Base-by-base conservation (phyloP, 176 grass and related monocot genomes). In the Areca catechu region DNA sequence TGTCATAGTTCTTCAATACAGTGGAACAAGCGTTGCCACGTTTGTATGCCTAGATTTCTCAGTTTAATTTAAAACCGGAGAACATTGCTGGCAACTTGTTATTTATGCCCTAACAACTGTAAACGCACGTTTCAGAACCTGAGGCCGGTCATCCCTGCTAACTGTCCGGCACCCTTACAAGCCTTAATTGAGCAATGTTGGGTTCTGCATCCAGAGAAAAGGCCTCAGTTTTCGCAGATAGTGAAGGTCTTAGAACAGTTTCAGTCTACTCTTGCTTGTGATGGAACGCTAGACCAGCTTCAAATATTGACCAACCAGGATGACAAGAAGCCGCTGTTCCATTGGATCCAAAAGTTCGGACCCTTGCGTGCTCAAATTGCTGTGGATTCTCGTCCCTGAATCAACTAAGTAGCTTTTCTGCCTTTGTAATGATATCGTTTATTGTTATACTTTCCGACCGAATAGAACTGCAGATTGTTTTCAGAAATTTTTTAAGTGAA, bases 151-250 rank as follows among this genome's bases (percentile, higher is more conserved):
- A 73, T 98, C 74, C 94, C 94, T 58, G 65, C 56, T 0, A 69
- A 65, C 34, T 98, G 94, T 65, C 75, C 94, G 0, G 52, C 72
- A 24, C 81, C 67, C 34, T 24, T 98, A 55, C 60, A 51, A 70
- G 57, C 70, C 54, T 62, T 98, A 54, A 89, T 98, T 22, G 81
- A 85, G 73, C 94, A 92, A 76, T 98, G 94, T 19, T 98, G 94
- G 94, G 59, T 76, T 20, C 66, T 7, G 63, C 67, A 70, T 51
- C 70, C 94, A 15, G 87, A 83, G 19, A 93, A 74, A 81, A 88
- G 94, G 60, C 88, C 94, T 0, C 84, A 83, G 49, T 98, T 98
- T 69, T 77, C 48, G 37, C 69, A 92, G 58, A 78, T 93, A 53
- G 84, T 92, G 66, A 52, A 71, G 25, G 78, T 78, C 48, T 76